Evolutionary conservation across 1,284 basidiomycete species (phyloP).

Genomic region (Cryptococcus floricola): DNA sequence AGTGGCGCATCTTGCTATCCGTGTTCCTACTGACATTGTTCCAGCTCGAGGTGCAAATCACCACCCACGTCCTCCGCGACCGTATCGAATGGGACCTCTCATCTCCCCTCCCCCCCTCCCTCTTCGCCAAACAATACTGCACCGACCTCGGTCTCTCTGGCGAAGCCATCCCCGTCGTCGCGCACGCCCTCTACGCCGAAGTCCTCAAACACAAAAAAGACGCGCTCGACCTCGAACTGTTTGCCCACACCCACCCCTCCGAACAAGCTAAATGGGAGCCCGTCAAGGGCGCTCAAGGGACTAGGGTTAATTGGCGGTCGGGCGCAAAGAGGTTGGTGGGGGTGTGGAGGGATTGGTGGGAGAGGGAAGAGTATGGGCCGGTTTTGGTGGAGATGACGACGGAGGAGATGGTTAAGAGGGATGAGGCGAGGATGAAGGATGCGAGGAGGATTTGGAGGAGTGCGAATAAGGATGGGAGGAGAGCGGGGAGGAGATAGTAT

Average conservation of each 20-base stretch:
- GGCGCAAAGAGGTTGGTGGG: slow-evolving; percentile 76
- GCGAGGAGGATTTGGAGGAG: slow-evolving; percentile 51
- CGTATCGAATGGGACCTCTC: slow-evolving; percentile 98
- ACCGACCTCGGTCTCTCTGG: slow-evolving; percentile 81
- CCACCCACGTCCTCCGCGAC: slow-evolving; percentile 82
- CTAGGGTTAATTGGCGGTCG: slow-evolving; percentile 56
- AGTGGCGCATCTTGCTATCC: slow-evolving; percentile 41
- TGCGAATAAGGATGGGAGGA: slow-evolving; percentile 4
- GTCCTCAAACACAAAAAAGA: slow-evolving; percentile 91
- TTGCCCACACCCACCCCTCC: slow-evolving; percentile 58
- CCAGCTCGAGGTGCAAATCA: slow-evolving; percentile 97
- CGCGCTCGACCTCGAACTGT: slow-evolving; percentile 85
- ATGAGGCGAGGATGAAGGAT: slow-evolving; percentile 74
- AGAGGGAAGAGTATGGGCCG: slow-evolving; percentile 88
- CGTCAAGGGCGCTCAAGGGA: slow-evolving; percentile 51
- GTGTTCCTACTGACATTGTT: slow-evolving; percentile 9
- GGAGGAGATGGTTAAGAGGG: slow-evolving; percentile 86
- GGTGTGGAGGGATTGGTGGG: slow-evolving; percentile 92
- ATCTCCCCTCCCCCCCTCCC: slow-evolving; percentile 83
- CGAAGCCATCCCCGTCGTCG: slow-evolving; percentile 80
- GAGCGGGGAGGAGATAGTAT: slow-evolving; percentile 15
- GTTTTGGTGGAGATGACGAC: slow-evolving; percentile 76
- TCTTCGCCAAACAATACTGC: slow-evolving; percentile 76
- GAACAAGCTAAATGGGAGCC: slow-evolving; percentile 61
- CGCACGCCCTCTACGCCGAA: slow-evolving; percentile 92